Conservation (phyloP, 2,329 filamentous ascomycete genomes). For the Sporothrix luriei region DNA sequence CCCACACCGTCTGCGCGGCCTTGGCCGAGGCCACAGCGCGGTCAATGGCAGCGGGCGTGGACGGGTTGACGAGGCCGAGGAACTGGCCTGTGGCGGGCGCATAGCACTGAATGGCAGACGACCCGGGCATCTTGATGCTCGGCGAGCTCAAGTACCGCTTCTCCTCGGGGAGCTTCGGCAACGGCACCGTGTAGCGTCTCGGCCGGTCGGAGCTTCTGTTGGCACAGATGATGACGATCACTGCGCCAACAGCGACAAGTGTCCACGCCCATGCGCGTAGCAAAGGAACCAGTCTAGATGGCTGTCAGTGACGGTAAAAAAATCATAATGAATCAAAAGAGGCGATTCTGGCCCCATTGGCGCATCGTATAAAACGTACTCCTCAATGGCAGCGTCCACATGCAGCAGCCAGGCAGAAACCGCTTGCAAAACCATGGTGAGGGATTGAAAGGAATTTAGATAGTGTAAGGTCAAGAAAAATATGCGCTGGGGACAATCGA, state of each 20-base stretch:
- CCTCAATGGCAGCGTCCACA: constrained; percentile 23
- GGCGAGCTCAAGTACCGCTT: constrained; percentile 44
- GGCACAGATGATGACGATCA: constrained; percentile 37
- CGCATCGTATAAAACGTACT: constrained; percentile 7
- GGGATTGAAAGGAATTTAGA: not conserved
- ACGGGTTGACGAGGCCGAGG: constrained; percentile 76
- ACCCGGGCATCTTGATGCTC: constrained; percentile 56
- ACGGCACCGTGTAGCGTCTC: constrained; percentile 62
- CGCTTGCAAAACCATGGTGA: constrained; percentile 29
- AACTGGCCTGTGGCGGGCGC: constrained; percentile 85
- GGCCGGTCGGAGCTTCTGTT: constrained; percentile 43
- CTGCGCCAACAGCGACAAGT: constrained; percentile 18
- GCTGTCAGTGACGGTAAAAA: not conserved
- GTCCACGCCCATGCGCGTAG: constrained; percentile 30
- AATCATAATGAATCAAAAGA: no score
- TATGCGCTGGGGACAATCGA: not conserved
- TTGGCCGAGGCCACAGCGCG: constrained; percentile 72
- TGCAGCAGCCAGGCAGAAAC: constrained; percentile 26
- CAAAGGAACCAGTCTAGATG: constrained; percentile 3
- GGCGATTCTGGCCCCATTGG: not conserved
- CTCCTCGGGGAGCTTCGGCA: constrained; percentile 63
- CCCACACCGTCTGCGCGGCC: constrained; percentile 76
- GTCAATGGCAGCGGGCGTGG: constrained; percentile 76
- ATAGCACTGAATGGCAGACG: constrained; percentile 77
- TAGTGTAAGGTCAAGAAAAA: not conserved